Base-by-base conservation (phyloP, 768 basidiomycete genomes). In the Tulasnella sp. region DNA sequence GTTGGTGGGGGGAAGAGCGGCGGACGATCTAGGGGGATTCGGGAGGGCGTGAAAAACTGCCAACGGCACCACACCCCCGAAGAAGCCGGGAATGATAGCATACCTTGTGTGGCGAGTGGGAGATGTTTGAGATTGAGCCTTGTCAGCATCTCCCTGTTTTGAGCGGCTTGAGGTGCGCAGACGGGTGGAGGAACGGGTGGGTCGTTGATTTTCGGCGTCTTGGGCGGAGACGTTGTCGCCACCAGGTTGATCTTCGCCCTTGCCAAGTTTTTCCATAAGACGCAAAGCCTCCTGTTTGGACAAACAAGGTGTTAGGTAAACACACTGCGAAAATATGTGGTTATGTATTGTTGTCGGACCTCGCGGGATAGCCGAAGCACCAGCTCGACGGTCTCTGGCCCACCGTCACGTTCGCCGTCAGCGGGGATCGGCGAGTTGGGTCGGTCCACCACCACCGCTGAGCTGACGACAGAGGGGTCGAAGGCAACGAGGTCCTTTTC, bases 331-430 rank as follows among this genome's bases (percentile, higher is more conserved):
- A 76, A 52, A 76, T n/a, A 52, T 52, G 39, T n/a, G 75, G 46
- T 48, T 19, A 16, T 38, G 34, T 14, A 34, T 27, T 56, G 48
- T n/a, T 24, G 75, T 27, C 44, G 44, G 38, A 76, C 75, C 56
- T 76, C 46, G 10, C 75, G 42, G 44, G 75, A n/a, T 0, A 76
- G 56, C 21, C 46, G 36, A 56, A 76, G 75, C 44, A 76, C 75
- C 19, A 76, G 31, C 48, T 76, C 39, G 56, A 76, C 75, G 75
- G 75, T 76, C 39, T 76, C 75, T 76, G 39, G 36, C 46, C 46
- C 75, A 76, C 44, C 46, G 56, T 40, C 75, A 76, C 75, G 75
- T 39, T 76, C 75, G 75, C 75, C 75, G 75, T 76, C 46, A 56
- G 24, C 44, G 75, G 75, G 38, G 75, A 39, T 52, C 56, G 42